Evolutionary conservation across 768 basidiomycete species (phyloP).

Genomic region (Myochromella boudieri): DNA sequence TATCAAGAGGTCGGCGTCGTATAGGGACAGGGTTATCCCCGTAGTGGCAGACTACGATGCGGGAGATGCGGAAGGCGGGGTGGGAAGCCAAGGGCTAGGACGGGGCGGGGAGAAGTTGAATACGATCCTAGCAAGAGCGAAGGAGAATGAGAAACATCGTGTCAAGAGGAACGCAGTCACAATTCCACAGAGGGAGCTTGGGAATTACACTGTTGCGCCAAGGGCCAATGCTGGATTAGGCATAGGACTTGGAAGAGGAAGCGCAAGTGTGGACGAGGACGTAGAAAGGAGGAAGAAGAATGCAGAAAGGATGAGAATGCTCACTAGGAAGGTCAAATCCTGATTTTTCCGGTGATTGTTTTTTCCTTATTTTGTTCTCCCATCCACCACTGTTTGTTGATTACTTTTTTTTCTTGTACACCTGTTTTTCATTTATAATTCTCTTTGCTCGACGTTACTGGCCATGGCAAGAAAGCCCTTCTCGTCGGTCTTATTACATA

Average conservation of each 20-base stretch:
- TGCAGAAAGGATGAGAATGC: constrained; percentile 65
- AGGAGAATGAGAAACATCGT: constrained; percentile 65
- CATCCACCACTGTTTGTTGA: too few relatives aligned
- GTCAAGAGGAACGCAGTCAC: constrained; percentile 78
- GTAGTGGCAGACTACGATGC: constrained; percentile 42
- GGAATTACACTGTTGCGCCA: constrained; percentile 82
- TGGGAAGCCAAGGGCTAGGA: constrained; percentile 26
- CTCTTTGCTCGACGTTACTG: background rate
- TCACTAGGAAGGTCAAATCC: constrained; percentile 55
- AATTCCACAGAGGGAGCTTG: constrained; percentile 76
- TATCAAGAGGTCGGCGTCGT: constrained; percentile 84
- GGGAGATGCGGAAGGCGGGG: constrained; percentile 29
- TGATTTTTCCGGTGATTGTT: too few relatives aligned
- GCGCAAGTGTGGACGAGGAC: constrained; percentile 68
- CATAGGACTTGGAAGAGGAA: constrained; percentile 45
- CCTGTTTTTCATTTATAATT: constrained; percentile 1
- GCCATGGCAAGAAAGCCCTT: background rate
- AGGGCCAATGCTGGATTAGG: constrained; percentile 50
- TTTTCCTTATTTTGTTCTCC: too few relatives aligned
- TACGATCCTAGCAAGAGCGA: constrained; percentile 66
- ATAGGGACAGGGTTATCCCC: constrained; percentile 72
- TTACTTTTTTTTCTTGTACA: background rate
- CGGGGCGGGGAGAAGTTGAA: constrained; percentile 55
- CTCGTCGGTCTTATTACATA: too few relatives aligned
- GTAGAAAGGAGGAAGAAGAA: constrained; percentile 73